Conservation (phyloP, 495 filamentous ascomycete genomes). For the Astrothelium macrocarpum region DNA sequence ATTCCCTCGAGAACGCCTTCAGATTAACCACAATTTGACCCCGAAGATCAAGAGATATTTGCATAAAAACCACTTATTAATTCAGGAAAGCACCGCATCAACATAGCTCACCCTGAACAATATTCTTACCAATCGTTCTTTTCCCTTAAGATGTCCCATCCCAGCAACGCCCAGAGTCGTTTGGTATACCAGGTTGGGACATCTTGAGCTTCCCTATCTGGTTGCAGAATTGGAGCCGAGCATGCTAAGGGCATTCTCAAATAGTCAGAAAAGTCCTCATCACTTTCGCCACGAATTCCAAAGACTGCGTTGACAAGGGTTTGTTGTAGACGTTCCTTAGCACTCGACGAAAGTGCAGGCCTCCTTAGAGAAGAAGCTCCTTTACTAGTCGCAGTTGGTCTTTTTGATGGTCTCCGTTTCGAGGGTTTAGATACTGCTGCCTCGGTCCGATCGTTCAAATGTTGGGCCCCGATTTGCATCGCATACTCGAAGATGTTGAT, state of each 20-base stretch:
- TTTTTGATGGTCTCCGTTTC: slow-evolving; percentile 10
- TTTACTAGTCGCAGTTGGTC: not conserved
- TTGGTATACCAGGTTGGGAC: slow-evolving; percentile 28
- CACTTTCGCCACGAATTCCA: slow-evolving; percentile 13
- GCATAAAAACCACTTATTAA: no score
- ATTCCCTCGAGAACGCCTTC: no score
- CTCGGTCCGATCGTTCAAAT: slow-evolving; percentile 17
- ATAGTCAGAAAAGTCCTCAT: slow-evolving; percentile 24
- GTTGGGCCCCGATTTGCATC: slow-evolving; percentile 23
- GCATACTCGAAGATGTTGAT: slow-evolving; percentile 24
- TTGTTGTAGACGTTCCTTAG: slow-evolving; percentile 28
- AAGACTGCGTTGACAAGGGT: slow-evolving; percentile 31
- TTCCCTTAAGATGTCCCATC: slow-evolving; percentile 28
- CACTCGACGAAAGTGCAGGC: slow-evolving; percentile 15
- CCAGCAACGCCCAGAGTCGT: slow-evolving; percentile 30
- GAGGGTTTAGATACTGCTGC: not conserved
- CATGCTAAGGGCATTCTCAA: slow-evolving; percentile 25
- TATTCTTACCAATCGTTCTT: slow-evolving; percentile 16
- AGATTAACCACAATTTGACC: no score
- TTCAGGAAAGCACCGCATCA: no score
- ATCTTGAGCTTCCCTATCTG: slow-evolving; percentile 23
- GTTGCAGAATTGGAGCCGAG: slow-evolving; percentile 12
- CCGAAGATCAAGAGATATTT: no score
- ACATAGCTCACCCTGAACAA: no score
- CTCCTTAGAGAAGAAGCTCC: slow-evolving; percentile 10